Conservation (phyloP, 257 asterid species). For the Solanum chaucha region DNA sequence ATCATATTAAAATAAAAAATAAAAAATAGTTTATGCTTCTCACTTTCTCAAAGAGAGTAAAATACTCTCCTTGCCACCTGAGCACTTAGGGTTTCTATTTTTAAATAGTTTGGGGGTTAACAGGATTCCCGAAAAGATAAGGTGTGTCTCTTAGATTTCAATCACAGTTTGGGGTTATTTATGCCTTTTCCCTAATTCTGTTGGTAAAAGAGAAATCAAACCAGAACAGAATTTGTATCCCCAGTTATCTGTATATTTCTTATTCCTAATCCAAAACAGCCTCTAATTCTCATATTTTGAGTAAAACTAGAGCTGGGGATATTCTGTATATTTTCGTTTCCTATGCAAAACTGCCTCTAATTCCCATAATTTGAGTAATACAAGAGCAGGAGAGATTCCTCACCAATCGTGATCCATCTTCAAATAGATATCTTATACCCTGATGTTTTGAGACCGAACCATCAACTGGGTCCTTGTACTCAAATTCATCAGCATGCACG, state of each 20-base stretch:
- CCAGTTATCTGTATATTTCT: neutral
- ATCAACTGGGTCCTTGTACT: slow-evolving; percentile 96
- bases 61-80: neutral
- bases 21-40: neutral
- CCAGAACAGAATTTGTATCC: neutral
- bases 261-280: neutral
- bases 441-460: slow-evolving; percentile 94
- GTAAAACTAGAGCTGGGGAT: neutral
- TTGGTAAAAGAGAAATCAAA: neutral
- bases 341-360: neutral
- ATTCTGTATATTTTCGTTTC: neutral
- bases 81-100: neutral
- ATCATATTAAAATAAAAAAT: neutral
- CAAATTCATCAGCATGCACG: slow-evolving; percentile 80
- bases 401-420: slow-evolving; percentile 97
- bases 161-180: neutral
- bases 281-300: neutral
- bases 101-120: neutral
- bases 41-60: neutral
- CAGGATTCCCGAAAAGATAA: neutral
- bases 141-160: too few relatives aligned
- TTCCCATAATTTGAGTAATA: neutral
- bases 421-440: slow-evolving; percentile 87
- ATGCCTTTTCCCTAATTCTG: neutral
- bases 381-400: slow-evolving; percentile 5